Evolutionary conservation across 73 alveolate species (phyloP), one percentile per base, ranked within the genome.

Genomic region (Paramecium sonneborni): DNA sequence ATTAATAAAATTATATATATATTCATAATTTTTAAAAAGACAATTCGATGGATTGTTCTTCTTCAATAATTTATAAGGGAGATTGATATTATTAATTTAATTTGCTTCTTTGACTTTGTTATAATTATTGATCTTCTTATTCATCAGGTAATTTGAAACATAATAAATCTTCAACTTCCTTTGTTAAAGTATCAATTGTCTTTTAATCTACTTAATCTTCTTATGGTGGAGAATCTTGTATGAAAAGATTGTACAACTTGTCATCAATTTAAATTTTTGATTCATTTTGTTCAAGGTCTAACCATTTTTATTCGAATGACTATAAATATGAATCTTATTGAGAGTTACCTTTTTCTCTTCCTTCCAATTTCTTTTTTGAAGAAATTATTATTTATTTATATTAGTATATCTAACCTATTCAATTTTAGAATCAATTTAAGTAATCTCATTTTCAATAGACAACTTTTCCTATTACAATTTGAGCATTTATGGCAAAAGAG

Each of bases 301-400:
- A 30, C 84, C 84, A 62, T 62, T 62, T 62, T 62, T 62, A 62
- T 62, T 62, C 84, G 84, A 62, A 62, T 62, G 84, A 62, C 84
- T 62, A 62, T 30, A 30, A 57, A 52, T 52, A 52, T 52, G 68
- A 52, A 62, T 32, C 44, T 62, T 62, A 62, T 14, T 30, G 21
- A 62, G 24, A 30, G 84, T 72, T 79, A 79, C 90, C 55, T 79
- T 79, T 44, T 79, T 79, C 74, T 79, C 90, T 10, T 79, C 90
- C 28, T 41, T 79, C 74, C 70, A 79, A 23, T 79, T 79, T 43
- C 90, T 39, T 46, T 79, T 79, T 30, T 23, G 6, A 0, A 79
- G 18, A 1, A 26, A n/a, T 39, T 79, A 15, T 43, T 10, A 43
- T 79, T 79, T 79, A 23, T 72, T 72, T 15, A 41, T 20, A 9